A percentile compares a stretch with the other conserved stretches of the same genome.
Evolutionary conservation across 352 stramenopile species (phyloP).

Genomic region (Globisporangium apiculatum): DNA sequence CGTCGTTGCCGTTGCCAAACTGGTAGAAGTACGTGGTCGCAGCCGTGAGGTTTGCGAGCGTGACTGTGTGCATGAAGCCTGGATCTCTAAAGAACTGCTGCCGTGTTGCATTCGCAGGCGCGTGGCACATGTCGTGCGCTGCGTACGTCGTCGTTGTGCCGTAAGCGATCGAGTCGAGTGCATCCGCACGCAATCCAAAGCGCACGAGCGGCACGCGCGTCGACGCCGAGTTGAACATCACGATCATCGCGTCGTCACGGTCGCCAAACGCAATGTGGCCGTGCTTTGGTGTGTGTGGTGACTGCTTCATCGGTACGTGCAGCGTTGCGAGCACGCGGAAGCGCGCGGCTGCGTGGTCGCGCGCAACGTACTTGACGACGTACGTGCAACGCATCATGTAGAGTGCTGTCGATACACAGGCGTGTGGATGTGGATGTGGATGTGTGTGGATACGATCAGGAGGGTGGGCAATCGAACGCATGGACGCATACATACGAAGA

Average conservation of each 20-base stretch:
- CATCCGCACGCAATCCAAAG: conserved; percentile 25
- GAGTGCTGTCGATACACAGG: conserved; percentile 14
- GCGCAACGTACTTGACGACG: conserved; percentile 49
- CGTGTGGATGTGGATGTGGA: neutral
- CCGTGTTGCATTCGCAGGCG: conserved; percentile 46
- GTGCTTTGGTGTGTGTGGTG: conserved; percentile 55
- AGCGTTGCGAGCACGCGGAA: conserved; percentile 23
- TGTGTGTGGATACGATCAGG: neutral
- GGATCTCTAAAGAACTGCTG: conserved; percentile 72
- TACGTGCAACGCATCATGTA: conserved; percentile 75
- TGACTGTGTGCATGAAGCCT: conserved; percentile 75
- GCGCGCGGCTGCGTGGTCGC: conserved; percentile 8
- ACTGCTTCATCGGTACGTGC: conserved; percentile 37
- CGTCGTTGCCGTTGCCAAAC: conserved; percentile 66
- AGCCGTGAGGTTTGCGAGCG: conserved; percentile 35
- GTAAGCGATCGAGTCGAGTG: conserved; percentile 15
- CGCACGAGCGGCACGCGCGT: conserved; percentile 29
- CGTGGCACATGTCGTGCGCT: conserved; percentile 56
- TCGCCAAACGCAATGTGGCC: conserved; percentile 49
- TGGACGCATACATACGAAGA: neutral
- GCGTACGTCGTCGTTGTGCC: conserved; percentile 62
- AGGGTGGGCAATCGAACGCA: too few relatives aligned
- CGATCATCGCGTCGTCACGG: conserved; percentile 40
- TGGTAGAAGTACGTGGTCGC: conserved; percentile 65
- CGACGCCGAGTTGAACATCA: conserved; percentile 72